A percentile compares a stretch with the other conserved stretches of the same genome.
phyloP scores from a whole-genome alignment of 768 basidiomycete species.

The Panaeolus cyanescens region DNA sequence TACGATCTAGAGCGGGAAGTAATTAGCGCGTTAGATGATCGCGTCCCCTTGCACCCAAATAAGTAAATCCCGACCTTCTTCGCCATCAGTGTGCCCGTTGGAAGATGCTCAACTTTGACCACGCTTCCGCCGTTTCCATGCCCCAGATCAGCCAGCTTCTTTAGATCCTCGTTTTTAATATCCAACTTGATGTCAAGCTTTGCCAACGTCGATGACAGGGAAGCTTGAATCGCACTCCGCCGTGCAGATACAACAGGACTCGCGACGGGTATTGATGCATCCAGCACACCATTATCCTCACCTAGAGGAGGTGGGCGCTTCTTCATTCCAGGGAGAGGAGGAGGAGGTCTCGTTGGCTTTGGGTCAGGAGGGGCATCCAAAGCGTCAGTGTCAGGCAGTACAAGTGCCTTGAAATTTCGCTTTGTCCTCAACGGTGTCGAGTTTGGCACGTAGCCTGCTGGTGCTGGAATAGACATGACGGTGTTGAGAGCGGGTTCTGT shows the following conservation, averaged over 20 bases:
- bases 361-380: conserved; percentile 19
- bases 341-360: conserved; percentile 21
- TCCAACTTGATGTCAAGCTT: conserved; percentile 81
- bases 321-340: conserved; percentile 18
- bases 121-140: conserved; percentile 98
- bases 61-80: conserved; percentile 74
- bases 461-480: conserved; percentile 8
- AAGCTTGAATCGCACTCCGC: conserved; percentile 59
- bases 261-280: conserved; percentile 40
- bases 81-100: conserved; percentile 93
- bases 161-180: conserved; percentile 85
- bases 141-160: conserved; percentile 87
- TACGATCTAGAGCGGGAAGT: conserved; percentile 62
- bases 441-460: conserved; percentile 10
- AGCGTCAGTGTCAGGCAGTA: conserved; percentile 52
- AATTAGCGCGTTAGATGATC: conserved; percentile 5
- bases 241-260: conserved; percentile 51
- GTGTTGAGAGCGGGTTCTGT: background rate
- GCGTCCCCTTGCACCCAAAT: background rate
- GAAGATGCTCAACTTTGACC: conserved; percentile 90
- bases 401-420: conserved; percentile 86
- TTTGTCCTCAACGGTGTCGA: conserved; percentile 72
- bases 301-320: conserved; percentile 27
- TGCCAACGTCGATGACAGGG: conserved; percentile 79
- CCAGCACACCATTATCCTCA: conserved; percentile 27